Evolutionary conservation across 805 yeast species (phyloP), one percentile per base, ranked within the genome.

Genomic region (Hanseniaspora vineae): DNA sequence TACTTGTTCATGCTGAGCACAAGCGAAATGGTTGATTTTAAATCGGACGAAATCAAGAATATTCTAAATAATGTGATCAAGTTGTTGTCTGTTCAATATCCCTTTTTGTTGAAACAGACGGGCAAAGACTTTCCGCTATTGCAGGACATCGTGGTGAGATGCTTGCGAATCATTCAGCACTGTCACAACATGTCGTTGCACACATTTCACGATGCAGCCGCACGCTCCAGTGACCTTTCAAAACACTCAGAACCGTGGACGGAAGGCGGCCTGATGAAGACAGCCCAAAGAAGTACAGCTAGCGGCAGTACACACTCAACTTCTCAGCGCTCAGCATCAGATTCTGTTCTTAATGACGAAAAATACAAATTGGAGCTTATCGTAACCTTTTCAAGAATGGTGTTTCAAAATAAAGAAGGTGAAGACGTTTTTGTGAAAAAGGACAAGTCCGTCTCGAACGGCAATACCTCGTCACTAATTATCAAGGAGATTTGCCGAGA

Each of bases 351-450:
- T 31, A 42, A 39, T 23, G 48, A 48, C 29, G 50, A 48, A n/a
- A 42, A 39, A 8, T 45, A 45, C 45, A 48, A 48, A 33, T 42
- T 37, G 39, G 47, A 48, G 29, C n/a, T 48, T 18, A 39, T 48
- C 9, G 50, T 45, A 2, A 44, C 43, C 37, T 31, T 39, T 10
- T 42, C 48, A 2, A 42, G 50, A 31, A 45, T 44, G 17, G 45
- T 48, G 13, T 48, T 37, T 18, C 50, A 48, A 23, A 44, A 48
- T n/a, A 44, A 47, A 17, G 42, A 48, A 13, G 14, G 42, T 3
- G 23, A 42, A 44, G 20, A 29, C 37, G 14, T 32, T 45, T 29
- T 31, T 48, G 20, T 42, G 42, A 18, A 44, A 42, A 23, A 46
- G 45, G 29, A 12, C 37, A 33, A n/a, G 14, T 33, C 37, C 12